Evolutionary conservation across 768 basidiomycete genomes (phyloP).

Genomic region (Mycena crocata): DNA sequence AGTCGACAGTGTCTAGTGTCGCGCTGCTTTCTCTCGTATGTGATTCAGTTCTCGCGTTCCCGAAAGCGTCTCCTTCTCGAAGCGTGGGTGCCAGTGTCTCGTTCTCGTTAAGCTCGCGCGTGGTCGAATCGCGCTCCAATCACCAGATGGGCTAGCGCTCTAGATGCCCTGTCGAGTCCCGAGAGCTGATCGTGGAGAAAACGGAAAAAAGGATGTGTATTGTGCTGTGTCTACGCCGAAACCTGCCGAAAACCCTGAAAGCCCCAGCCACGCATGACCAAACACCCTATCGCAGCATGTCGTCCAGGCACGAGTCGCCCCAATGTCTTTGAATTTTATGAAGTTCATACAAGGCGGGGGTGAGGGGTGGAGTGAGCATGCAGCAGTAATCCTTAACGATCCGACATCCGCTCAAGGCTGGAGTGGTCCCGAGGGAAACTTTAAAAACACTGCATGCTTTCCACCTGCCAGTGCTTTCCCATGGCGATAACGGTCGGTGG

Average conservation of each 20-base stretch:
- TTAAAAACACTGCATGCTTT: too few relatives aligned
- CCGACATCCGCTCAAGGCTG: too few relatives aligned
- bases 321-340: too few relatives aligned
- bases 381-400: too few relatives aligned
- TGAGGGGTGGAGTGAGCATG: too few relatives aligned
- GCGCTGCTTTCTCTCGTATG: not conserved
- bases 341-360: too few relatives aligned
- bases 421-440: too few relatives aligned
- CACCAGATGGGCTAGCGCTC: slow-evolving; percentile 11
- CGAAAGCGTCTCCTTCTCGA: not conserved
- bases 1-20: not conserved
- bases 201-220: not conserved
- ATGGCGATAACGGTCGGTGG: too few relatives aligned
- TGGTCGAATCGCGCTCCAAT: slow-evolving; percentile 10
- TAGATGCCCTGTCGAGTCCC: not conserved
- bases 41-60: not conserved
- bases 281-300: too few relatives aligned
- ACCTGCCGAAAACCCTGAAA: not conserved
- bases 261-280: not conserved
- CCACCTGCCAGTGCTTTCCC: too few relatives aligned
- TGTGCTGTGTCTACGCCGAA: not conserved
- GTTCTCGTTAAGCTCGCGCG: too few relatives aligned
- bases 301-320: too few relatives aligned
- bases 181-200: not conserved
- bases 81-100: slow-evolving; percentile 9